phyloP scores from a whole-genome alignment of 1,284 basidiomycete species.

The Coriolopsis trogii region DNA sequence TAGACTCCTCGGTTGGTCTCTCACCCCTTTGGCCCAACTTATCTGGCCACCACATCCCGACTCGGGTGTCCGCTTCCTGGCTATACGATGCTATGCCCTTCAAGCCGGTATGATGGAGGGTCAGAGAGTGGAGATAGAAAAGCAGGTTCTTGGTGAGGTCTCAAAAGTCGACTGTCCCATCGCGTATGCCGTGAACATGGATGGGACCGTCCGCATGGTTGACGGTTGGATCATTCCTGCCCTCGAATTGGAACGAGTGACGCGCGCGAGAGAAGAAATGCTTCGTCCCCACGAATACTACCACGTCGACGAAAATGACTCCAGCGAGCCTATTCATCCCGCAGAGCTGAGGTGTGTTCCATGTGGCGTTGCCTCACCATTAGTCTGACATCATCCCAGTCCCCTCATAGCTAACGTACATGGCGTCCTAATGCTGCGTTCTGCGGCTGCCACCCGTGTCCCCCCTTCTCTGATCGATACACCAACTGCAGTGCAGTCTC shows the following conservation, averaged over 20 bases:
- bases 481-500: conserved; percentile 57
- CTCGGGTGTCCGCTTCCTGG: conserved; percentile 65
- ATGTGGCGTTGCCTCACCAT: background rate
- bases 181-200: conserved; percentile 47
- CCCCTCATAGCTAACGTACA: conserved; percentile 60
- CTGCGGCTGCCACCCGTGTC: conserved; percentile 26
- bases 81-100: conserved; percentile 76
- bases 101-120: conserved; percentile 79
- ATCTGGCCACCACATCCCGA: conserved; percentile 64
- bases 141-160: conserved; percentile 58
- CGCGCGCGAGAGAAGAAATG: conserved; percentile 54
- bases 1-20: conserved; percentile 63
- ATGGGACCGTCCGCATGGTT: conserved; percentile 45
- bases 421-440: conserved; percentile 63
- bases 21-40: conserved; percentile 58
- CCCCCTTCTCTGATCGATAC: conserved; percentile 65
- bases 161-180: conserved; percentile 61
- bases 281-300: conserved; percentile 51
- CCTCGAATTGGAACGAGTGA: conserved; percentile 64
- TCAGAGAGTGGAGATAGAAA: conserved; percentile 69
- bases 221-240: conserved; percentile 84
- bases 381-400: conserved; percentile 38
- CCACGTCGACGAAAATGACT: conserved; percentile 39
- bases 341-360: conserved; percentile 56
- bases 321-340: conserved; percentile 39